phyloP scores from a whole-genome alignment of 2,329 filamentous ascomycete genomes.

The Aspergillus floridensis region DNA sequence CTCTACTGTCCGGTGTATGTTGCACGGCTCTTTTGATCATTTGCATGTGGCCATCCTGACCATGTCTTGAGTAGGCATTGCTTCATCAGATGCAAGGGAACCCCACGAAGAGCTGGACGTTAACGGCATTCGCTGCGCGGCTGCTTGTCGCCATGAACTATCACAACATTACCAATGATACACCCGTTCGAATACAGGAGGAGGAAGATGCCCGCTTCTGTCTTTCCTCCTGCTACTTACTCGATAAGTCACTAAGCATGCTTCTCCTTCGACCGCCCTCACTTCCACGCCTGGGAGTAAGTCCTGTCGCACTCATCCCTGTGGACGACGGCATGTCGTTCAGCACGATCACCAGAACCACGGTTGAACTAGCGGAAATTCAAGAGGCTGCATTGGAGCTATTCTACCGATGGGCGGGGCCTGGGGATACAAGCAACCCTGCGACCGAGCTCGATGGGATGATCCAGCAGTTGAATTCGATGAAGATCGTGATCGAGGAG shows the following conservation, averaged over 20 bases:
- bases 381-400: not conserved
- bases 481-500: not conserved
- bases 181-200: not conserved
- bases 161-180: too few relatives aligned
- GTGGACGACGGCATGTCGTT: not conserved
- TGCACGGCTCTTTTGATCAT: too few relatives aligned
- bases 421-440: not conserved
- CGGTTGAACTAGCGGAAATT: not conserved
- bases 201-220: not conserved
- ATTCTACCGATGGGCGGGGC: not conserved
- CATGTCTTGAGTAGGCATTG: too few relatives aligned
- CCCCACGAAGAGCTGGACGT: too few relatives aligned
- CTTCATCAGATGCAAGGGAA: too few relatives aligned
- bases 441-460: not conserved
- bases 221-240: not conserved
- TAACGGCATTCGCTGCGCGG: too few relatives aligned
- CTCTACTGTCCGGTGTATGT: too few relatives aligned
- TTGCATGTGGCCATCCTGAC: too few relatives aligned
- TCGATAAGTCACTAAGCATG: constrained; percentile 1
- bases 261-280: not conserved
- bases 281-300: not conserved
- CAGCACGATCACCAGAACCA: not conserved
- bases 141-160: too few relatives aligned
- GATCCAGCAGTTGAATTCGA: not conserved
- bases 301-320: too few relatives aligned